phyloP scores from a whole-genome alignment of 2,329 filamentous ascomycete species.

The Escovopsis sp. region DNA sequence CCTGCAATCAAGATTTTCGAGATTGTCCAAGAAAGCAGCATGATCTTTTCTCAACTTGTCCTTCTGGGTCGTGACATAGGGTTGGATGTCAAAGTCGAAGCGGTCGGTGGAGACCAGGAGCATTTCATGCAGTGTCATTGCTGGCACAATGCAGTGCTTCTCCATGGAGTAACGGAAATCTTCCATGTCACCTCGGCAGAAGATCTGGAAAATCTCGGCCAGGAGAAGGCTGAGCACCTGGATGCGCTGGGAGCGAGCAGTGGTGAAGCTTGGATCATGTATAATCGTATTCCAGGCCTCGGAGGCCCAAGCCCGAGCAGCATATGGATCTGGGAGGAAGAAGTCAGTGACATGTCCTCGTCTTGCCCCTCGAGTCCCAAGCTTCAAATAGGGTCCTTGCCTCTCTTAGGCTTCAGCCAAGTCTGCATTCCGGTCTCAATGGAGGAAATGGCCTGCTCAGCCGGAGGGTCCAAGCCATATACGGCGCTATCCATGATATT shows the following conservation, averaged over 20 bases:
- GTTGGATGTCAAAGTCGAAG: constrained; percentile 22
- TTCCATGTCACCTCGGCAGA: constrained; percentile 11
- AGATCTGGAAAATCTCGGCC: constrained; percentile 14
- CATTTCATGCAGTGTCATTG: constrained; percentile 24
- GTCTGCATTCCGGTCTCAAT: constrained; percentile 21
- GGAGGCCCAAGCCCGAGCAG: constrained; percentile 22
- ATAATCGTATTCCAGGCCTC: constrained; percentile 23
- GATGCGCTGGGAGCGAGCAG: constrained; percentile 10
- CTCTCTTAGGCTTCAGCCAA: constrained; percentile 22
- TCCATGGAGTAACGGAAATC: constrained; percentile 12
- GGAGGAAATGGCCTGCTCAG: constrained; percentile 16
- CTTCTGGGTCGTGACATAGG: constrained; percentile 13
- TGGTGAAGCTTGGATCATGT: constrained; percentile 15
- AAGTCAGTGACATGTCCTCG: background rate
- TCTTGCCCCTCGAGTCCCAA: no score
- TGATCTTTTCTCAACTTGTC: constrained; percentile 9
- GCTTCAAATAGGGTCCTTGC: constrained; percentile 8
- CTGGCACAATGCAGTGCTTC: constrained; percentile 18
- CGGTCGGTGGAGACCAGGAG: constrained; percentile 23
- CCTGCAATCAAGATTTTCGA: constrained; percentile 19
- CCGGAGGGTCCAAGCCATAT: constrained; percentile 12
- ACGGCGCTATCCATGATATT: constrained; percentile 21
- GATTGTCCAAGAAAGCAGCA: constrained; percentile 17
- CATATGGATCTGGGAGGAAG: constrained; percentile 18
- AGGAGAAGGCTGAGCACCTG: constrained; percentile 16